These are phyloP conservation scores for Esteya vermicola DNA, from an alignment of 2,329 filamentous ascomycete species.

Conservation along the genomic window DNA sequence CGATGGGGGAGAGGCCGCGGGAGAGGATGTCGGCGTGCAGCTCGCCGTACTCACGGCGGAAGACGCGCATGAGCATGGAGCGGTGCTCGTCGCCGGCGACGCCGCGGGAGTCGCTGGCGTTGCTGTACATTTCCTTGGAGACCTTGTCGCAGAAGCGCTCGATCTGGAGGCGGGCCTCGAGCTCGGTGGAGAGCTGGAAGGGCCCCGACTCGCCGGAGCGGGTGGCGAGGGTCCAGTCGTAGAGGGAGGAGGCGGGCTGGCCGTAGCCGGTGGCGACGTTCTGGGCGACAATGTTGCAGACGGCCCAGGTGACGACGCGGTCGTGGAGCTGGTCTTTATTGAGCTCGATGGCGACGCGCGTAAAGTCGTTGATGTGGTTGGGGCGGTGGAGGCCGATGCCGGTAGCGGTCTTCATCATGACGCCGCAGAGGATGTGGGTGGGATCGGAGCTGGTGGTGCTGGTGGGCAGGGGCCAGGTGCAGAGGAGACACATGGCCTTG, in stretches of 20 bases:
- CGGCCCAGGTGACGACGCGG: slow-evolving; percentile 67
- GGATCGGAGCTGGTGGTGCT: slow-evolving; percentile 68
- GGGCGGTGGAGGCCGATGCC: slow-evolving; percentile 71
- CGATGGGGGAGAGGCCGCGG: slow-evolving; percentile 40
- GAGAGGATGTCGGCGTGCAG: slow-evolving; percentile 46
- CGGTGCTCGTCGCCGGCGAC: slow-evolving; percentile 54
- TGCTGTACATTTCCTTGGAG: slow-evolving; percentile 67
- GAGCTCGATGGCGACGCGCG: slow-evolving; percentile 57
- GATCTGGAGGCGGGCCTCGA: slow-evolving; percentile 55
- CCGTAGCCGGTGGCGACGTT: slow-evolving; percentile 73
- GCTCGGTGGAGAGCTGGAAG: slow-evolving; percentile 43
- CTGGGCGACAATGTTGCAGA: slow-evolving; percentile 74
- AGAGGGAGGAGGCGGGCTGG: slow-evolving; percentile 64
- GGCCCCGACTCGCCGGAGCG: slow-evolving; percentile 45
- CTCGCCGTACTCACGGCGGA: slow-evolving; percentile 50
- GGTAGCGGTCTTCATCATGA: slow-evolving; percentile 80
- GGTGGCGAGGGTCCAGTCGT: slow-evolving; percentile 58
- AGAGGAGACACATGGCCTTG: slow-evolving; percentile 66
- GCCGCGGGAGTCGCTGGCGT: slow-evolving; percentile 57
- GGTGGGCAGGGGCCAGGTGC: slow-evolving; percentile 72
- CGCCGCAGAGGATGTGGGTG: slow-evolving; percentile 66
- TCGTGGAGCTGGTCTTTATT: slow-evolving; percentile 70
- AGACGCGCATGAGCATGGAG: slow-evolving; percentile 52
- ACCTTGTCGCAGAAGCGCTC: slow-evolving; percentile 66
- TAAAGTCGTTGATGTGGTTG: slow-evolving; percentile 73